Base-by-base conservation (phyloP, 176 grass and related monocot genomes). In the Juncus effusus region DNA sequence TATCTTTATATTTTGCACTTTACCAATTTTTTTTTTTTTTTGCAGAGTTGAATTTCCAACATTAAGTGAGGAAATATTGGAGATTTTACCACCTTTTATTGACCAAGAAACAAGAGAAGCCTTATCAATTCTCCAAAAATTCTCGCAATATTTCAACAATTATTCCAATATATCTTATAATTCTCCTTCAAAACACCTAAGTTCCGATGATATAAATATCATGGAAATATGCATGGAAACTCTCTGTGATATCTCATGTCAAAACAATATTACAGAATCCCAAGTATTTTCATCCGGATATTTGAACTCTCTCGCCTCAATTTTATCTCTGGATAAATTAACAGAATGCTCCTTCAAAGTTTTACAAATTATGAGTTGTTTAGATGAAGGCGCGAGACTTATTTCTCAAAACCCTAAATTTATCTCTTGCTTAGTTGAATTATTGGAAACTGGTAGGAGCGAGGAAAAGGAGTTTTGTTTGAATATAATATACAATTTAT, bases 121-220 rank as follows among this genome's bases (percentile, higher is more conserved):
- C 68, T 78, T 78, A 59, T 37, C 56, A 72, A 58, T 84, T 67
- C 69, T 84, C 16, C 69, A 69, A 45, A 84, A 78, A 62, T 56
- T 84, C 56, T 71, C 69, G 36, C 75, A 58, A 66, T 55, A 51
- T 67, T 60, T 65, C 6, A 67, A 40, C 14, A 47, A 47, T 47
- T 6, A 47, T 47, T 69, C 60, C n/a, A 70, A 35, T 62, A 36
- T 39, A 51, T 37, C 61, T 71, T 13, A 12, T 55, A 6, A 13
- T 60, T 57, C 76, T 60, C 39, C 49, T 52, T 69, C 69, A 40
- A 63, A 69, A 8, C 54, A 62, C 39, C 69, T 84, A 57, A 66
- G 72, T 73, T 69, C 75, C 8, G 75, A 84, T 28, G 65, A 84
- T 56, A 12, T 72, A 36, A 61, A 74, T 36, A 51, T 67, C 11